A percentile compares a stretch with the other conserved stretches of the same genome.
phyloP scores from a whole-genome alignment of 2,329 filamentous ascomycete species.

The Cercospora citrullina region DNA sequence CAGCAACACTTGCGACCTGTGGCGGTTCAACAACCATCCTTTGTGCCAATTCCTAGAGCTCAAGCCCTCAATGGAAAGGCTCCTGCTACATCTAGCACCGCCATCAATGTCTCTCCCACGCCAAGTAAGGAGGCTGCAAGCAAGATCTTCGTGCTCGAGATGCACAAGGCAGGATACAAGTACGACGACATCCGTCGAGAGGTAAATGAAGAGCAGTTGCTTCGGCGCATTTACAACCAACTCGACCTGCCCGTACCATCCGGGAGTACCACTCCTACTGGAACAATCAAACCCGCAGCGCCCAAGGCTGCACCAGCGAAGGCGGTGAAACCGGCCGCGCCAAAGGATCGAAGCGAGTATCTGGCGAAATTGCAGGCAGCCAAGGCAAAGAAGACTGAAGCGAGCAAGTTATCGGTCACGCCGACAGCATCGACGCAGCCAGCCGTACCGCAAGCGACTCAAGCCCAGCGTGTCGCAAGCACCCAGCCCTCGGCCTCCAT shows the following conservation, averaged over 20 bases:
- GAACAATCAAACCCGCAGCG: neutral
- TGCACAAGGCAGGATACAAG: slow-evolving; percentile 63
- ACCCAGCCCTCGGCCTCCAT: slow-evolving; percentile 1
- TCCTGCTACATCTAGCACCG: neutral
- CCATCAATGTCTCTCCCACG: neutral
- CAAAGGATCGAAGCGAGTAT: slow-evolving; percentile 68
- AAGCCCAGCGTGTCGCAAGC: neutral
- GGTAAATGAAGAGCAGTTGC: slow-evolving; percentile 64
- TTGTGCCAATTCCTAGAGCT: neutral
- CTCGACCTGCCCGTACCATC: slow-evolving; percentile 50
- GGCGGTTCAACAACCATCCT: slow-evolving; percentile 6
- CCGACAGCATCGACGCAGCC: neutral
- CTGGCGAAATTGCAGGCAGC: slow-evolving; percentile 75
- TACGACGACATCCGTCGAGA: slow-evolving; percentile 73
- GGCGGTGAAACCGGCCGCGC: slow-evolving; percentile 19
- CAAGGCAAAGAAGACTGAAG: slow-evolving; percentile 59
- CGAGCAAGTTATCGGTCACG: slow-evolving; percentile 11
- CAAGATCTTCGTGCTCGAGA: slow-evolving; percentile 34
- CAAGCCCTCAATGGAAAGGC: slow-evolving; percentile 8
- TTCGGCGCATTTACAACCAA: slow-evolving; percentile 67
- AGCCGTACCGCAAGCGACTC: neutral
- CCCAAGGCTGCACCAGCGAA: slow-evolving; percentile 13
- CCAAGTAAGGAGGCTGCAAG: slow-evolving; percentile 23
- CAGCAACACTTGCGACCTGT: slow-evolving; percentile 7
- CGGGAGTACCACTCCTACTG: neutral